Percentiles rank a stretch among this genome's conserved stretches.
Evolutionary conservation across 1,284 basidiomycete genomes (phyloP).

Genomic region (Leccinum colubrinum): DNA sequence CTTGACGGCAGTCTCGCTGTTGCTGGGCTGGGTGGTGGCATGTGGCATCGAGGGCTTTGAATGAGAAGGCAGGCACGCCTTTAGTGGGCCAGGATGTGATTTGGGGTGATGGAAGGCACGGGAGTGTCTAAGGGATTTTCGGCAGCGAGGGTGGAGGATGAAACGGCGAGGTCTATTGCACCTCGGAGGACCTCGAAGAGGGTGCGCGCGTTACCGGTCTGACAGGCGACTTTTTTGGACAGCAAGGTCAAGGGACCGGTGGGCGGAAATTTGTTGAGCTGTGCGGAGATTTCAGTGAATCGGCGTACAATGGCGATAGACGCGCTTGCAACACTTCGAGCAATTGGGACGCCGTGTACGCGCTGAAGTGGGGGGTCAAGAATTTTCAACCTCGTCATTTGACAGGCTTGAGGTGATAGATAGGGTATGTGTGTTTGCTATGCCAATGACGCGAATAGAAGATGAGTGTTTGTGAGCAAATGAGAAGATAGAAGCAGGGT

Average conservation of each 20-base stretch:
- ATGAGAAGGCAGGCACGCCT: conserved; percentile 55
- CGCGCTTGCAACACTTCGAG: too few species aligned
- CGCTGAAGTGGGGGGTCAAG: conserved; percentile 70
- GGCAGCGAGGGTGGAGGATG: conserved; percentile 20
- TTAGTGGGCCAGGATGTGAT: conserved; percentile 65
- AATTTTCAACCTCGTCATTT: conserved; percentile 34
- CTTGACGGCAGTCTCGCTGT: conserved; percentile 64
- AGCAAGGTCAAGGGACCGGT: conserved; percentile 60
- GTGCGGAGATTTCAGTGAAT: too few species aligned
- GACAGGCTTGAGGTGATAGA: conserved; percentile 40
- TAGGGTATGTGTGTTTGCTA: conserved; percentile 82
- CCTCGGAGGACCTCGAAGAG: conserved; percentile 75
- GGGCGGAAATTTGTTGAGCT: conserved; percentile 51
- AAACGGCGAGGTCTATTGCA: conserved; percentile 66
- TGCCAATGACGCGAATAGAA: conserved; percentile 62
- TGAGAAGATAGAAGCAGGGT: conserved; percentile 59
- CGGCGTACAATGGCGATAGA: too few species aligned
- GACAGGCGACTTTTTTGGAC: conserved; percentile 72
- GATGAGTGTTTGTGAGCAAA: conserved; percentile 50
- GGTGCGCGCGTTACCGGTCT: conserved; percentile 76
- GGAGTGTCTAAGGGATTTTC: conserved; percentile 43
- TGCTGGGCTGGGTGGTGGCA: conserved; percentile 33
- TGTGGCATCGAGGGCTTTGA: conserved; percentile 16
- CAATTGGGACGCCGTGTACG: conserved; percentile 44
- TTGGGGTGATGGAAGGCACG: conserved; percentile 51